Base-by-base conservation (phyloP, 176 grass and related monocot genomes). In the Dactylis glomerata region DNA sequence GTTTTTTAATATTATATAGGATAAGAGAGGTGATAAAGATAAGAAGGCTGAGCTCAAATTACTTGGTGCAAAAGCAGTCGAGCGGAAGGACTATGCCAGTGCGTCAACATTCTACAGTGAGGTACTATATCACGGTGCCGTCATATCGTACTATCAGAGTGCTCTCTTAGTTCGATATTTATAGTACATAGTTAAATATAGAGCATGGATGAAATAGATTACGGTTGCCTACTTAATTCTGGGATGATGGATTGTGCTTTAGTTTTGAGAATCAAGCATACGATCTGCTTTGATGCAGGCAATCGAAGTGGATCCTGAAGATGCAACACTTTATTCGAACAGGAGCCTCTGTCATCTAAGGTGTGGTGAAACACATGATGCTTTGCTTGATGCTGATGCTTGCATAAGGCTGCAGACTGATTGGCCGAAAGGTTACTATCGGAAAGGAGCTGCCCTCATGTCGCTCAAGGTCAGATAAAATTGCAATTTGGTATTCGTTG, bases 391-490 rank as follows among this genome's bases (percentile, higher is more conserved):
- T 55, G 87, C 87, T 73, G 20, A 80, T 42, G 1, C 26, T 66
- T 88, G 81, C 76, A 56, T 88, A 54, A 73, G 7, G 10, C 45
- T 79, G 56, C 55, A n/a, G 44, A 81, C 87, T 45, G 56, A 84
- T 22, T 88, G 87, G 87, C 31, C 33, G 41, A 84, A 88, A 64
- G 87, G 67, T 66, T 79, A 84, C 56, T 88, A 88, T 57, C 67
- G 87, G 58, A 88, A 84, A 84, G 87, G 87, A 75, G 67, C 87
- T 54, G 81, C 56, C 12, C 56, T 84, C 45, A 88, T 84, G 81
- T 88, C 44, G 33, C 87, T 88, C 14, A 56, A 88, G 87, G 76
- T 84, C 14, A 88, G 56, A 73, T 61, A 65, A 32, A 64, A 17
- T 22, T 73, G 12, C 26, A 80, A 42, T 37, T 55, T 5, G 38